These are phyloP conservation scores for Lecanosticta acicola DNA, from an alignment of 2,329 filamentous ascomycete species.

Conservation along the genomic window DNA sequence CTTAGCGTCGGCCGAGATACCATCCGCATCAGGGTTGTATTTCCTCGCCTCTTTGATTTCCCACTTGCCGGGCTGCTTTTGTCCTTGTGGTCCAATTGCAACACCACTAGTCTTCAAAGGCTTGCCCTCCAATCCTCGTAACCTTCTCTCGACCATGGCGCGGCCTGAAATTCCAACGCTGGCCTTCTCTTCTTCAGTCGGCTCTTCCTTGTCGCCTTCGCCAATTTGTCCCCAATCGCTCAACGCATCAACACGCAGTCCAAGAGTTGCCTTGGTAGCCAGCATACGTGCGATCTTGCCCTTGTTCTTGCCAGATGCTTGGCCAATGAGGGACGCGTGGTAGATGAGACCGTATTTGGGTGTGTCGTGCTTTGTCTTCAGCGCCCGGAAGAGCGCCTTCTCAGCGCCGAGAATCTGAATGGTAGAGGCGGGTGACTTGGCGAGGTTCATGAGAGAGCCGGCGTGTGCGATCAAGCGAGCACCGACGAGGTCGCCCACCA, in stretches of 20 bases:
- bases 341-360: slow-evolving; percentile 97
- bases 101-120: slow-evolving; percentile 72
- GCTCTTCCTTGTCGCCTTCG: slow-evolving; percentile 53
- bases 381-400: slow-evolving; percentile 94
- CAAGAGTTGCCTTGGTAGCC: slow-evolving; percentile 85
- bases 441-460: slow-evolving; percentile 87
- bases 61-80: slow-evolving; percentile 66
- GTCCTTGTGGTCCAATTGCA: slow-evolving; percentile 68
- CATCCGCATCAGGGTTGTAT: slow-evolving; percentile 93
- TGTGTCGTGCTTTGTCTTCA: slow-evolving; percentile 99
- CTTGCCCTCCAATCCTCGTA: slow-evolving; percentile 82
- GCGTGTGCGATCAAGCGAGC: slow-evolving; percentile 92
- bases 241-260: slow-evolving; percentile 86
- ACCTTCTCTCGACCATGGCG: slow-evolving; percentile 67
- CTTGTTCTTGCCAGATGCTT: slow-evolving; percentile 97
- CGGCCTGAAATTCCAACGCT: slow-evolving; percentile 69
- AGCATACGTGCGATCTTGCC: slow-evolving; percentile 98
- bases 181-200: slow-evolving; percentile 83
- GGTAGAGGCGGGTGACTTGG: slow-evolving; percentile 90
- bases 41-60: slow-evolving; percentile 87
- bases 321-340: slow-evolving; percentile 87
- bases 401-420: slow-evolving; percentile 98
- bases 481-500: slow-evolving; percentile 89
- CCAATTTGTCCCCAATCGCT: slow-evolving; percentile 68
- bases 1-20: slow-evolving; percentile 63